Conservation (phyloP, 2,329 filamentous ascomycete genomes). For the Madurella fahalii region DNA sequence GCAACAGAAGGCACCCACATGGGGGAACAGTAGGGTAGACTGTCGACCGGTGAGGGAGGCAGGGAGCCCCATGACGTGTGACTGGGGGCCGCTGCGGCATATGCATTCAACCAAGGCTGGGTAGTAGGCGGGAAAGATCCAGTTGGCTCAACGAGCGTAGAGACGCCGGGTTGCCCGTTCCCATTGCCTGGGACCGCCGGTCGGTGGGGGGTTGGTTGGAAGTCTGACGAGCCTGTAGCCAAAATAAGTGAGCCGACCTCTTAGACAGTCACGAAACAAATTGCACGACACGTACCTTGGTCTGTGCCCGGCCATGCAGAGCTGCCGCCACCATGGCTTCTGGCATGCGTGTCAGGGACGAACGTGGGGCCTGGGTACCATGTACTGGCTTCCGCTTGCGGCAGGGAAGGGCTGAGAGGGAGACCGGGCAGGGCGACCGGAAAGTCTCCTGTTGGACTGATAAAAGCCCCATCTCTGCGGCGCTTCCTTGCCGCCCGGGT, state of each 20-base stretch:
- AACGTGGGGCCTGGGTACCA: not conserved
- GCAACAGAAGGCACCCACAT: not conserved
- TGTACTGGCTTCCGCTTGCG: not conserved
- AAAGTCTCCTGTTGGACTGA: not conserved
- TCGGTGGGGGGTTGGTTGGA: not conserved
- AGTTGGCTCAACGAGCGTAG: not conserved
- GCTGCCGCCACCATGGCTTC: not conserved
- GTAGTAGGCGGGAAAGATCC: not conserved
- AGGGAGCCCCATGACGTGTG: not conserved
- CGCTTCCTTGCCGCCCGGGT: slow-evolving; percentile 3
- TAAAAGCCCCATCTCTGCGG: not conserved
- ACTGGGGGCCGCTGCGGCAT: not conserved
- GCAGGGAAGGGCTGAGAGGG: not conserved
- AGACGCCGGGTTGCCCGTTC: not conserved
- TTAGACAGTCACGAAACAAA: not conserved
- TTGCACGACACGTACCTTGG: not conserved
- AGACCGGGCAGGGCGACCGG: not conserved
- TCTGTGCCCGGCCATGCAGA: not conserved
- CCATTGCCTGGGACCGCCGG: not conserved
- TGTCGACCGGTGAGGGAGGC: not conserved
- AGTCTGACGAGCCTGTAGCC: not conserved
- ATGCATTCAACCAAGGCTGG: not conserved
- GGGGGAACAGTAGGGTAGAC: not conserved
- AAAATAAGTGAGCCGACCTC: not conserved
- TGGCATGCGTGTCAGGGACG: not conserved